Base-by-base conservation (phyloP, 225 moss, liverwort and hornwort genomes). In the Sphagnum contortum region DNA sequence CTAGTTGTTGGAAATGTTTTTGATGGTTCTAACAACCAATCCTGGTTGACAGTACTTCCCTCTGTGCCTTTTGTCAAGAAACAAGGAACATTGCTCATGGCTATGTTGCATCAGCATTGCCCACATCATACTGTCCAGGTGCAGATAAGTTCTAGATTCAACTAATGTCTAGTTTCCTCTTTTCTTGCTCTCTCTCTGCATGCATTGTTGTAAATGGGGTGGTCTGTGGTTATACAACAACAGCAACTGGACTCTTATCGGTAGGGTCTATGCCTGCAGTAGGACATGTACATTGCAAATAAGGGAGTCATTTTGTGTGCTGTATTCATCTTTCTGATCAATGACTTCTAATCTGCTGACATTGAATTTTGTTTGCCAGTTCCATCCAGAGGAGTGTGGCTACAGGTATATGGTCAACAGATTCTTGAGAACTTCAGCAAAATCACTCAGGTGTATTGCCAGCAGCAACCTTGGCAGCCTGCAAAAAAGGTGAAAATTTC, bases 81-180 rank as follows among this genome's bases (percentile, higher is more conserved):
- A 46, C 72, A 72, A 47, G 71, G 86, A 69, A 75, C 73, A 73
- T 81, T 98, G 63, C 69, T 98, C 66, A 98, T 98, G 96, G 93
- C 80, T 59, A 80, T 98, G 74, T 90, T 90, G 68, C 96, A 98
- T 65, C 81, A 71, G 68, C 75, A 64, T 44, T 79, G 81, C 75
- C 96, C 96, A 53, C 96, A 98, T 86, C 88, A 98, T 69, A 92
- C 90, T 66, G 92, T 98, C 54, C 96, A 98, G 89, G 96, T 98
- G 74, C 63, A 62, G 29, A 52, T 9, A 52, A 9, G 9, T 52
- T 6, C 59, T 66, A 49, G 4, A 3, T 49, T 11, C 12, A 12
- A 8, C 2, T 12, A 8, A 4, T 47, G 10, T 48, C 49, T 8
- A 68, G 8, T 4, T 8, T 44, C 58, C 8, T 47, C 61, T 11